These are phyloP conservation scores for Phaffomyces opuntiae DNA, from an alignment of 805 yeast species.

Conservation along the genomic window DNA sequence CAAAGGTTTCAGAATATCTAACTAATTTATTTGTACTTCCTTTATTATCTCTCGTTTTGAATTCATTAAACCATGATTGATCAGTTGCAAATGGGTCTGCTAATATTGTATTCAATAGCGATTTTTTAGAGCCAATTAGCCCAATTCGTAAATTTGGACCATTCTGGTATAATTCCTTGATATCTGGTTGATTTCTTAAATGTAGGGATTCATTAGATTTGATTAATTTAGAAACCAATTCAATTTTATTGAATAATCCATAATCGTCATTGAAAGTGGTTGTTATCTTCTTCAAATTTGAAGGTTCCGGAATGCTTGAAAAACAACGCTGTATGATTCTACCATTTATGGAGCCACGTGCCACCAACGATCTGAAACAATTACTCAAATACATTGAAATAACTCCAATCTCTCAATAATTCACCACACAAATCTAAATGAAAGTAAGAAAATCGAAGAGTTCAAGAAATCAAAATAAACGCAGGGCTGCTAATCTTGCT, in stretches of 20 bases:
- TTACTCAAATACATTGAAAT: no score
- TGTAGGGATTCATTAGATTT: neutral
- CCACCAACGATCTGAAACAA: no score
- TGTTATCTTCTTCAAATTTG: constrained; percentile 8
- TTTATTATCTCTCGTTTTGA: constrained; percentile 6
- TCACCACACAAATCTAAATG: no score
- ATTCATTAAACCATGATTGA: constrained; percentile 24
- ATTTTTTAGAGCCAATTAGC: constrained; percentile 18
- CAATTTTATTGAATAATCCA: constrained; percentile 22
- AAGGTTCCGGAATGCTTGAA: neutral
- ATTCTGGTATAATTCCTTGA: neutral
- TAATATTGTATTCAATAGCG: constrained; percentile 23
- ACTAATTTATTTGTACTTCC: constrained; percentile 7
- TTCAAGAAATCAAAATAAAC: no score
- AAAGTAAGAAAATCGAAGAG: no score
- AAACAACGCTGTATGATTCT: no score
- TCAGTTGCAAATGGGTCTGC: constrained; percentile 28
- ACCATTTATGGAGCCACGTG: no score
- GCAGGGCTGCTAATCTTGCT: neutral
- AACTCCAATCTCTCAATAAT: no score
- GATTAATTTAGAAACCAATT: constrained; percentile 12
- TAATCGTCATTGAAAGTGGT: constrained; percentile 18
- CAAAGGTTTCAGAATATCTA: constrained; percentile 18
- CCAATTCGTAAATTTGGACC: constrained; percentile 21
- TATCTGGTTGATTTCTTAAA: no score